Evolutionary conservation across 1,139 yeast species (phyloP), one percentile per base, ranked within the genome.

Genomic region (Candida freyschussii): DNA sequence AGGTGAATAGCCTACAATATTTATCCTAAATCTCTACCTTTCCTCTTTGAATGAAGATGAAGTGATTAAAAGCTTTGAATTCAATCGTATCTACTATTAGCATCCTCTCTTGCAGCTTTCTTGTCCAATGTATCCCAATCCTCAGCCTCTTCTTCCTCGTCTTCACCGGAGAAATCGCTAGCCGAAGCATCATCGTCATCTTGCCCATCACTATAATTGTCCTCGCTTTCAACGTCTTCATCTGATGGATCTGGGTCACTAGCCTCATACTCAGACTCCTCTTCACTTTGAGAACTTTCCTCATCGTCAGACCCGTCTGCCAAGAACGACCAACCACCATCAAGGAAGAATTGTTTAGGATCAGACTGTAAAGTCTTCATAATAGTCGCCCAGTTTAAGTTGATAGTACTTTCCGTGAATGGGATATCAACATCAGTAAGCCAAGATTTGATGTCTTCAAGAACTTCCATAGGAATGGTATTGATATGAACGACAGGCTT

Each of bases 241-340:
- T 81, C 91, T 43, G 76, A 70, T 20, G 89, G 89, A 51, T 81
- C 81, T 18, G 72, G 83, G 43, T 62, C 67, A 27, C 63, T 59
- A 3, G 60, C 64, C 42, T 63, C 67, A 29, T 60, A 62, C 33
- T 63, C 68, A 28, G 64, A 59, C 34, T 63, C 67, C 29, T 57
- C 59, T 34, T 75, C 83, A 37, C 32, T 75, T 9, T 35, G 43
- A 13, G 37, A 29, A 23, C 72, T 81, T 33, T 69, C 76, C 44
- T 73, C 83, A 26, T 75, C 75, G 36, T 75, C 81, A 9, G 81
- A 79, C 26, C 71, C 75, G 19, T 80, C 80, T 15, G 86, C 80
- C 57, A 91, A 73, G 73, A 91, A 86, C 25, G 78, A 73, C 99
- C 99, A 91, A 34, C 98, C 97, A 34, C 98, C 98, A 53, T 83